Evolutionary conservation across 306 rosid genomes (phyloP).

Genomic region (Quercus glauca): DNA sequence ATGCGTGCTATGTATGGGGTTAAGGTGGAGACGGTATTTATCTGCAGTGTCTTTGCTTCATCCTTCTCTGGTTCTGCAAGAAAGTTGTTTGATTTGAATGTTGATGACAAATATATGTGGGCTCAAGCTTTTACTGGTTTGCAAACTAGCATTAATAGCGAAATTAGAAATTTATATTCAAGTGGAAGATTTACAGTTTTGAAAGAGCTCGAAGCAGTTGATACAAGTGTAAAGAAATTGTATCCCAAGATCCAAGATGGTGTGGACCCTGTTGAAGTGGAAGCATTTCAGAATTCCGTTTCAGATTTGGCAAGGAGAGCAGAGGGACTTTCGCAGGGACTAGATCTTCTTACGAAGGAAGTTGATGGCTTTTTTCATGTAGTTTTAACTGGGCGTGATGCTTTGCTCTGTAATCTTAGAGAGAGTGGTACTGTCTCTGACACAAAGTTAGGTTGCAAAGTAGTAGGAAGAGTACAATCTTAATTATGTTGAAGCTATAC

Average conservation of each 20-base stretch:
- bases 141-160: constrained; percentile 64
- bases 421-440: constrained; percentile 36
- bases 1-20: constrained; percentile 84
- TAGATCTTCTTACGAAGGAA: constrained; percentile 67
- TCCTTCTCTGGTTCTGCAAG: constrained; percentile 56
- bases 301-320: constrained; percentile 37
- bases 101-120: constrained; percentile 55
- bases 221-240: constrained; percentile 44
- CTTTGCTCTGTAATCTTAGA: constrained; percentile 58
- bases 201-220: constrained; percentile 67
- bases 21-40: constrained; percentile 65
- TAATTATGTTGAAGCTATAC: constrained; percentile 23
- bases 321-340: constrained; percentile 59
- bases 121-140: constrained; percentile 54
- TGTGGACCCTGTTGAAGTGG: constrained; percentile 22
- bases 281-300: constrained; percentile 30
- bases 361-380: constrained; percentile 64
- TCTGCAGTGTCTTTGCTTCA: constrained; percentile 62
- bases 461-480: constrained; percentile 20
- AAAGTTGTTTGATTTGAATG: constrained; percentile 44
- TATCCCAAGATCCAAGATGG: constrained; percentile 55
- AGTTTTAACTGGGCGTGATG: constrained; percentile 65
- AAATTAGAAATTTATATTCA: constrained; percentile 41
- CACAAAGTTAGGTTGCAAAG: constrained; percentile 20
- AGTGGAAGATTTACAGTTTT: constrained; percentile 39